Conservation (phyloP, 306 rosid genomes). For the Cucumis sativus region Cucumber_9930_V3 NC_026658.2:22406501-22407000, state of each 20-base stretch:
- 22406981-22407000: background rate
- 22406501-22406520: constrained; percentile 23
- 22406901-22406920: background rate
- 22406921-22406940: background rate
- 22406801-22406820: too few relatives aligned
- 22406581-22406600: constrained; percentile 83
- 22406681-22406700: too few relatives aligned
- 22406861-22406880: too few relatives aligned
- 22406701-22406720: too few relatives aligned
- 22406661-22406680: too few relatives aligned
- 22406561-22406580: constrained; percentile 88
- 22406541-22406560: constrained; percentile 86
- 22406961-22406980: background rate
- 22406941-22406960: background rate
- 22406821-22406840: too few relatives aligned
- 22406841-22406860: too few relatives aligned
- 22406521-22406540: constrained; percentile 95
- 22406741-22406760: too few relatives aligned
- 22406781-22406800: too few relatives aligned
- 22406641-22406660: constrained; percentile 3
- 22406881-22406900: too few relatives aligned
- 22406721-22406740: too few relatives aligned
- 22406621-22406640: constrained; percentile 90
- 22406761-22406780: too few relatives aligned
- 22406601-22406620: constrained; percentile 86